Conservation (phyloP, 2,329 filamentous ascomycete species). For the Pseudocercospora eumusae region DNA sequence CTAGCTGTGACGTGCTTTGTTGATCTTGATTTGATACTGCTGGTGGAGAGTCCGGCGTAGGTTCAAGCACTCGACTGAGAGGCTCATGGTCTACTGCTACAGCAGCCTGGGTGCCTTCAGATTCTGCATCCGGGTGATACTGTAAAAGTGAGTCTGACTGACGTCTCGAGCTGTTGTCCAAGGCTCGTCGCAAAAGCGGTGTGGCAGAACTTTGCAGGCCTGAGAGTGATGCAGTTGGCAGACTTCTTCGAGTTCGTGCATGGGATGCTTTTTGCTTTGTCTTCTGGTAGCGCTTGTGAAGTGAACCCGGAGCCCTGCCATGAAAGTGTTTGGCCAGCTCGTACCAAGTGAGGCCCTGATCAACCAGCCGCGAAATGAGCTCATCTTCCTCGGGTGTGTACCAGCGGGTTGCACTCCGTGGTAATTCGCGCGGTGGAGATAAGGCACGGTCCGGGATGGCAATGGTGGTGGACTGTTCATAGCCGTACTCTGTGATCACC, state of each 20-base stretch:
- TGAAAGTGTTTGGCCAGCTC: constrained; percentile 34
- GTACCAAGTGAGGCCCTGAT: constrained; percentile 40
- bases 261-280: background rate
- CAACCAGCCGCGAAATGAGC: constrained; percentile 45
- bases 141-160: constrained; percentile 7
- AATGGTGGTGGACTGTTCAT: background rate
- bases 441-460: background rate
- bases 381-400: constrained; percentile 28
- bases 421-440: background rate
- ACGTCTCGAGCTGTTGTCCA: constrained; percentile 20
- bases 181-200: constrained; percentile 22
- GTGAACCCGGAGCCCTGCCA: constrained; percentile 13
- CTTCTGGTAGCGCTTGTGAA: constrained; percentile 16
- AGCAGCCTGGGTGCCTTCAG: background rate
- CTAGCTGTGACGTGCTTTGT: background rate
- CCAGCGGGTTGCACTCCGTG: background rate
- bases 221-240: constrained; percentile 5
- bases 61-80: background rate
- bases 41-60: background rate
- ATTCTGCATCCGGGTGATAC: background rate
- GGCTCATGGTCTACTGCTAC: background rate
- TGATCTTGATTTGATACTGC: background rate
- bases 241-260: background rate
- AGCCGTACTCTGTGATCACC: constrained; percentile 2
- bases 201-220: background rate